A percentile compares a stretch with the other conserved stretches of the same genome.
These are phyloP conservation scores for Isoetes taiwanensis DNA, from an alignment of 75 land plant species.

Conservation along the genomic window DNA sequence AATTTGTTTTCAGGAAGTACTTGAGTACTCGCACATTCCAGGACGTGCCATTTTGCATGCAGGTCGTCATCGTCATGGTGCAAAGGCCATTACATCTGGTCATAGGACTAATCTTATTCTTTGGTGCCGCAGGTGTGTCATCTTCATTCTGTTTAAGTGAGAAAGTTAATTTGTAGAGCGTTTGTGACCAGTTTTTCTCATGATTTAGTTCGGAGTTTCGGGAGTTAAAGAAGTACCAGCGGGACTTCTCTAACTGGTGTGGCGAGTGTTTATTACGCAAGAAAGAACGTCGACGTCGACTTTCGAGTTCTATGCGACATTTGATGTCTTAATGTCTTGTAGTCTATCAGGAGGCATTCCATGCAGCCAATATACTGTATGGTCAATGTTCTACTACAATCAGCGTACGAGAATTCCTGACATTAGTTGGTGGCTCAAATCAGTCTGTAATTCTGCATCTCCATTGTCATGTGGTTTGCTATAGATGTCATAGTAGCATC, in stretches of 20 bases:
- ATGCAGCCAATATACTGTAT: too few relatives aligned
- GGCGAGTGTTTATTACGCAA: conserved; percentile 73
- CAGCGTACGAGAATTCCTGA: too few relatives aligned
- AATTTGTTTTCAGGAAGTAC: conserved; percentile 47
- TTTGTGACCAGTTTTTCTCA: conserved; percentile 1
- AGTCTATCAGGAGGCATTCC: too few relatives aligned
- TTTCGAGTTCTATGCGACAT: conserved; percentile 48
- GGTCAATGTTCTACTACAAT: too few relatives aligned
- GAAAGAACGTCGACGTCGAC: conserved; percentile 48
- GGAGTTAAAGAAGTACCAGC: conserved; percentile 82
- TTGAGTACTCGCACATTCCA: conserved; percentile 82
- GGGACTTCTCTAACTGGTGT: conserved; percentile 92
- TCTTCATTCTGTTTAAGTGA: background rate
- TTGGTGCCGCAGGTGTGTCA: conserved; percentile 80
- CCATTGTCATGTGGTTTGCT: too few relatives aligned
- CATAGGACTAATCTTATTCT: conserved; percentile 67
- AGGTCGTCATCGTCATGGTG: conserved; percentile 97
- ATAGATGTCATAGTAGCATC: too few relatives aligned
- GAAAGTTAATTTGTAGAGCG: too few relatives aligned
- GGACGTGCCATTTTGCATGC: conserved; percentile 86
- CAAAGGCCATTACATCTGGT: conserved; percentile 72
- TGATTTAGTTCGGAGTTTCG: conserved; percentile 63
- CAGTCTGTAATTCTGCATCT: too few relatives aligned
- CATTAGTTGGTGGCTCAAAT: too few relatives aligned
- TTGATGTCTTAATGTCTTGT: too few relatives aligned